Conservation (phyloP, 2,329 filamentous ascomycete genomes). For the Diaporthe sp. region DNA sequence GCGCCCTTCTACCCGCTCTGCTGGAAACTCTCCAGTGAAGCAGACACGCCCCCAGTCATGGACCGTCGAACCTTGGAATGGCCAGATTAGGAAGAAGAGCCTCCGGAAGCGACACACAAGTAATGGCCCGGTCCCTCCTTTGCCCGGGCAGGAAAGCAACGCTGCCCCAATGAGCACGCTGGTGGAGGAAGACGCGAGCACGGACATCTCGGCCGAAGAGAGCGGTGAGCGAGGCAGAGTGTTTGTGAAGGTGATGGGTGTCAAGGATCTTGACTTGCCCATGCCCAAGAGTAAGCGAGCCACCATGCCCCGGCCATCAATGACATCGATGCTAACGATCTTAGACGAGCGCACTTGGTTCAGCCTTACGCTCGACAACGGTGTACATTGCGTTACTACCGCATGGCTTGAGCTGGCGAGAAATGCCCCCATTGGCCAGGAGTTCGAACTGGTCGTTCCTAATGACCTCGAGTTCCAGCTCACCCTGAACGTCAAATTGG, state of each 20-base stretch:
- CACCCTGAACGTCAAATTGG: conserved; percentile 94
- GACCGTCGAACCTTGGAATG: conserved; percentile 98
- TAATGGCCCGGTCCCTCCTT: conserved; percentile 79
- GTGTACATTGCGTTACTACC: conserved; percentile 96
- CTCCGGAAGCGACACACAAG: conserved; percentile 70
- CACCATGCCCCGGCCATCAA: background rate
- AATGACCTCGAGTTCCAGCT: conserved; percentile 99
- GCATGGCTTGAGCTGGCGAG: conserved; percentile 93
- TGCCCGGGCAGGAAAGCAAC: conserved; percentile 91
- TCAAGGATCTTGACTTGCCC: conserved; percentile 94
- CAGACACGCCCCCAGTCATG: conserved; percentile 89
- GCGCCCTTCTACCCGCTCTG: conserved; percentile 68
- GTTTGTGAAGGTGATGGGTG: conserved; percentile 98
- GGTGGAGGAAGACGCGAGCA: conserved; percentile 75
- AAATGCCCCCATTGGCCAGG: conserved; percentile 94
- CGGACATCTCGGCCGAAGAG: conserved; percentile 76
- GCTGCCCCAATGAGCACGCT: conserved; percentile 75
- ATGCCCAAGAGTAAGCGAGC: conserved; percentile 84
- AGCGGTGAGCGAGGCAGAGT: conserved; percentile 89
- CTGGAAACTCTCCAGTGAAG: conserved; percentile 79
- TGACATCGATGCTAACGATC: conserved; percentile 41
- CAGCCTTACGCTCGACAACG: conserved; percentile 97
- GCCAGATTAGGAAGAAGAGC: conserved; percentile 77
- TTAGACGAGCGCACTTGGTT: conserved; percentile 92
- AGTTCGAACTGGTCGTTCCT: conserved; percentile 97